Conservation (phyloP, 2,329 filamentous ascomycete species). For the Aspergillus alliaceus region DNA sequence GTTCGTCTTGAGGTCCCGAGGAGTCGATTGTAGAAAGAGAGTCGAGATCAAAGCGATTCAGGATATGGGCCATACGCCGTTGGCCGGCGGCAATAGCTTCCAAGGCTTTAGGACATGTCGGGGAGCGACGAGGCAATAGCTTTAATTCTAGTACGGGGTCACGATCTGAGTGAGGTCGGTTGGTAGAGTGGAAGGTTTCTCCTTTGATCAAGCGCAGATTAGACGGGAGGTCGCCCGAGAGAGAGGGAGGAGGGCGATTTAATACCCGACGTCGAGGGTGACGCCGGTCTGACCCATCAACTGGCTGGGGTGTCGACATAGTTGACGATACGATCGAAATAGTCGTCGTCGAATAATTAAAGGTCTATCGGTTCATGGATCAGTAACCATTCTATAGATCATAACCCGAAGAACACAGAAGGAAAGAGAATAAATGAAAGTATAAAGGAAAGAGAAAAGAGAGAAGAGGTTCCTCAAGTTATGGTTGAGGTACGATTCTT, state of each 20-base stretch:
- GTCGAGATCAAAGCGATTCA: conserved; percentile 65
- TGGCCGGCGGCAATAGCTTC: conserved; percentile 70
- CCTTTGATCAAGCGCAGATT: conserved; percentile 64
- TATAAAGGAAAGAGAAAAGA: background rate
- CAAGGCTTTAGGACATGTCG: conserved; percentile 56
- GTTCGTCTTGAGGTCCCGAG: conserved; percentile 54
- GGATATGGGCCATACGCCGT: conserved; percentile 66
- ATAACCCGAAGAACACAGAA: background rate
- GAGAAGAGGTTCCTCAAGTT: too few relatives aligned
- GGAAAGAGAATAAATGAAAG: too few relatives aligned
- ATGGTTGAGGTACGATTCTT: background rate
- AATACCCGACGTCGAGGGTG: conserved; percentile 39
- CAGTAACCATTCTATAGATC: background rate
- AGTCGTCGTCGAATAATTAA: background rate
- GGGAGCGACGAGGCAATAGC: conserved; percentile 62
- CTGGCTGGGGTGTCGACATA: conserved; percentile 31
- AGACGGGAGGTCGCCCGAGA: conserved; percentile 23
- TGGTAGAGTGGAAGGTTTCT: conserved; percentile 60
- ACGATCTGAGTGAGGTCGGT: conserved; percentile 39
- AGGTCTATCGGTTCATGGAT: background rate
- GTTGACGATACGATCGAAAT: conserved; percentile 11
- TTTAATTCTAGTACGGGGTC: conserved; percentile 46
- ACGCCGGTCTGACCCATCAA: conserved; percentile 19
- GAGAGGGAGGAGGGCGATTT: background rate
- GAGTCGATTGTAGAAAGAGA: conserved; percentile 47